Evolutionary conservation across 1,284 basidiomycete species (phyloP), one percentile per base, ranked within the genome.

Genomic region (Ceratobasidium sp.): DNA sequence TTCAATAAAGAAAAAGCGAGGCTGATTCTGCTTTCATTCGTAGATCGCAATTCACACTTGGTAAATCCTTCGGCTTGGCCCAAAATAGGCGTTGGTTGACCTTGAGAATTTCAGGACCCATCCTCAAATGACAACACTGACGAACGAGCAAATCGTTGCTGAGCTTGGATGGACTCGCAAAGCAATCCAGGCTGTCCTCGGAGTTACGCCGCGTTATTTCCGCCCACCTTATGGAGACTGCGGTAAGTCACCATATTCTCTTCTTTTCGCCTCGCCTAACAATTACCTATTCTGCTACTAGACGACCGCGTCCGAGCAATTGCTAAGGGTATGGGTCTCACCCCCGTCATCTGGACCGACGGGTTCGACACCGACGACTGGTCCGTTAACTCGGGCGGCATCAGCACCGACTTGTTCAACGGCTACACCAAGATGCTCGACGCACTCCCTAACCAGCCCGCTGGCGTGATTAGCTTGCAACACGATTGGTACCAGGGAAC

Each of bases 151-250:
- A 87, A 91, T 98, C 79, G 95, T 98, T 28, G 96, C 96, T 40
- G 97, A 98, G 86, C 89, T 99, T 68, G 96, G 94, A 66, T 99
- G 95, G 93, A 95, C 95, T 77, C 93, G 93, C 81, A 91, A 95
- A 86, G 91, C 92, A 73, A 97, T 99, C 86, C 91, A 92, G 79
- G 86, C 87, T 70, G 82, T 85, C 49, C 83, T 79, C 56, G 79
- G 79, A 33, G 66, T 69, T 20, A 64, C 61, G 49, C 56, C 23
- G 49, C 1, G 15, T 26, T 69, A 63, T 23, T 56, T 61, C 53
- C 67, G 67, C 23, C 51, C 56, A 18, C 55, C 51, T 2, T 68
- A 69, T 58, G 67, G 67, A 46, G 71, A 75, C 82, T 82, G 92
- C 96, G 42, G 94, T 94, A 7, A 95, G 96, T 2, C 92, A 90